Evolutionary conservation across 805 yeast species (phyloP).

Genomic region (Metschnikowia anglica): DNA sequence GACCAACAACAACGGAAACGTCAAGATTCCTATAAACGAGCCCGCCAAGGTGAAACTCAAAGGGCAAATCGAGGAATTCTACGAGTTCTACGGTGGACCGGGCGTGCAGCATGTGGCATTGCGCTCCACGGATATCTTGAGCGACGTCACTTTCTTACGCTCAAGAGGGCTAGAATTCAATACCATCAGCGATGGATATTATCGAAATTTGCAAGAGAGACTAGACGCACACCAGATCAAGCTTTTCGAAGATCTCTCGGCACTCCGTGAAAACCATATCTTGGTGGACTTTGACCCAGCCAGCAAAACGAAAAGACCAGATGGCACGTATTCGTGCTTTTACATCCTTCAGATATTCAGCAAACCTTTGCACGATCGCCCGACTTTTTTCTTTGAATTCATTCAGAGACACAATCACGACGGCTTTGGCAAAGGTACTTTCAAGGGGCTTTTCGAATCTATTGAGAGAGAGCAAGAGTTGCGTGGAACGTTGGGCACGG

Average conservation of each 20-base stretch:
- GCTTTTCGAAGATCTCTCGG: constrained; percentile 53
- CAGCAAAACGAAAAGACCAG: constrained; percentile 22
- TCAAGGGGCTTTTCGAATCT: constrained; percentile 75
- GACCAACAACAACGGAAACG: constrained; percentile 61
- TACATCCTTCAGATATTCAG: constrained; percentile 80
- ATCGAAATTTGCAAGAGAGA: constrained; percentile 47
- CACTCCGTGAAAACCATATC: constrained; percentile 52
- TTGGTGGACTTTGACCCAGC: constrained; percentile 74
- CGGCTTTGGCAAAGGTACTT: constrained; percentile 90
- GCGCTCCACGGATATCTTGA: constrained; percentile 58
- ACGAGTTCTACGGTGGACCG: constrained; percentile 72
- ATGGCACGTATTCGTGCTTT: constrained; percentile 40
- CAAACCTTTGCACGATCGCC: constrained; percentile 72
- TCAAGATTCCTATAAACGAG: constrained; percentile 83
- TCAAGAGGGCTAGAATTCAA: constrained; percentile 73
- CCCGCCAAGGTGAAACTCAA: constrained; percentile 67
- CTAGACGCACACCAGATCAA: constrained; percentile 44
- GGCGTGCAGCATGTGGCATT: constrained; percentile 86
- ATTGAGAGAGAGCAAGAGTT: constrained; percentile 72
- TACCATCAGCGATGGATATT: constrained; percentile 56
- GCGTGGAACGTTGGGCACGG: constrained; percentile 58
- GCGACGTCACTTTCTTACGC: constrained; percentile 52
- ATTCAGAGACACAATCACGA: constrained; percentile 77
- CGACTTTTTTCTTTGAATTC: constrained; percentile 78
- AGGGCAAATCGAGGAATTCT: constrained; percentile 81